Base-by-base conservation (phyloP, 352 stramenopile species). In the Phytophthora constricta region DNA sequence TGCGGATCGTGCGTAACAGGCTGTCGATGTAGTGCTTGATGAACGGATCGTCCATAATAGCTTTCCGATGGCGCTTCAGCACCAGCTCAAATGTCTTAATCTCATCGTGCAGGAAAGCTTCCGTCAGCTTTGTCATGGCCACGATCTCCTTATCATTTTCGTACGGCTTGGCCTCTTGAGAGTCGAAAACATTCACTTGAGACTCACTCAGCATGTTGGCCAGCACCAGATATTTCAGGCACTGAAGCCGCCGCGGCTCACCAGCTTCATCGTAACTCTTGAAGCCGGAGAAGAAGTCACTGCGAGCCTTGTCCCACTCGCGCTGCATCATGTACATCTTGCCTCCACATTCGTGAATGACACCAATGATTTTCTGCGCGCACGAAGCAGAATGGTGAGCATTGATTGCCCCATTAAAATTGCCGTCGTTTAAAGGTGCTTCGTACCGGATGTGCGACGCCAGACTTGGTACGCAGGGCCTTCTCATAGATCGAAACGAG, bases 191-290 rank as follows among this genome's bases (percentile, higher is more conserved):
- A 70, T 98, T 98, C 51, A 98, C 97, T 27, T 96, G 92, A 4
- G 89, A 97, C 46, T 96, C 92, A 65, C 95, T 95, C 33, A 98
- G 73, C 96, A 98, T 98, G 60, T 96, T 98, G 27, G 94, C 94
- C 57, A 98, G 80, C 22, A 98, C 94, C 16, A 98, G 69, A 65
- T 98, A 98, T 74, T 98, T 98, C 34, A 98, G 77, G 74, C 91
- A 98, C 59, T 97, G 88, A 33, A 98, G 77, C 8, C 96, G 79
- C 47, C 84, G 83, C 20, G 84, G 80, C 77, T 98, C 96, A 31
- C 96, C 96, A n/a, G 96, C 96, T 74, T 98, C 96, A 71, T 98
- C 96, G 68, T 98, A 98, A 62, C 86, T 97, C 70, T 98, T 98
- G 74, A 98, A 98, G 10, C 92, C 94, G 52, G 97, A 92, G 62